Evolutionary conservation across 129 eudicot genomes (phyloP).

Genomic region (Arctium lappa): DNA sequence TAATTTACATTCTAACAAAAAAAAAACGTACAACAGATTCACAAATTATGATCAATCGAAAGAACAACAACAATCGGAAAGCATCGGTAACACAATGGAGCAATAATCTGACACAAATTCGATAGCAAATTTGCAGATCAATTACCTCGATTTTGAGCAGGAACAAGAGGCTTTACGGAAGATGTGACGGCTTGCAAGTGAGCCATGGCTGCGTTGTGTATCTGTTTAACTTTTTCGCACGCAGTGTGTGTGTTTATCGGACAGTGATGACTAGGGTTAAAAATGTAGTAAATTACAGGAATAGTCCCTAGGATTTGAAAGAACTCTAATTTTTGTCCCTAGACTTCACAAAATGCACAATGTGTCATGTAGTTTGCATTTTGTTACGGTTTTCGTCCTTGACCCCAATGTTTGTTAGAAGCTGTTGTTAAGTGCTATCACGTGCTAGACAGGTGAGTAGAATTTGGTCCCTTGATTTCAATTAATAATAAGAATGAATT

Average conservation of each 20-base stretch:
- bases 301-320: background rate
- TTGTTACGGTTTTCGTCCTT: background rate
- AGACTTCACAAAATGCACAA: background rate
- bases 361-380: background rate
- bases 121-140: background rate
- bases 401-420: background rate
- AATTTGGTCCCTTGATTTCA: background rate
- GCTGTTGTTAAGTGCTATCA: background rate
- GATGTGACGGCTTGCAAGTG: constrained; percentile 44
- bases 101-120: background rate
- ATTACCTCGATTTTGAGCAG: constrained; percentile 41
- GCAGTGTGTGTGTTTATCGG: background rate
- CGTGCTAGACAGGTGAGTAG: background rate
- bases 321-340: background rate
- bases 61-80: background rate
- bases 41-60: background rate
- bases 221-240: background rate
- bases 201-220: constrained; percentile 38
- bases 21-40: background rate
- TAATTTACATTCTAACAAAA: constrained; percentile 38
- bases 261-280: constrained; percentile 8
- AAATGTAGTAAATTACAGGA: background rate
- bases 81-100: background rate
- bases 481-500: no score
- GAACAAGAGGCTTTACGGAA: constrained; percentile 37